Evolutionary conservation across 768 basidiomycete species (phyloP), one percentile per base, ranked within the genome.

Genomic region (Mycena olivaceomarginata): DNA sequence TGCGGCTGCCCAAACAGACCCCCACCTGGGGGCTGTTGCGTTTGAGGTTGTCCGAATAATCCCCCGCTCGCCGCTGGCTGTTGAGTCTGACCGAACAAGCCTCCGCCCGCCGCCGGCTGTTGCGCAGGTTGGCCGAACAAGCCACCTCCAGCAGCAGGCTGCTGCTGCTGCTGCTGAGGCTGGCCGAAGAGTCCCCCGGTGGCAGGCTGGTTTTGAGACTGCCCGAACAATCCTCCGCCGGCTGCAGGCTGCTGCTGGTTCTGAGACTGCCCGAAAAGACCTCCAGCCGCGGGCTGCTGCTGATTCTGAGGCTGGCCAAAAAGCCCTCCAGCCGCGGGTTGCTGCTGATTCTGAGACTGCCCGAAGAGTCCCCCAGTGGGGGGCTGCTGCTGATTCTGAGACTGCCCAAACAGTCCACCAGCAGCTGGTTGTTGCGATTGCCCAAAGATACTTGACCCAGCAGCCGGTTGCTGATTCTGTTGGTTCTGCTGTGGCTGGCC

Each of bases 321-420:
- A 39, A 88, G 67, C 85, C 51, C 85, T 78, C 82, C 82, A 8
- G 83, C 48, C n/a, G 82, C 80, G 75, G 84, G 85, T 72, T 85
- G 85, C 46, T 82, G 56, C 5, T 57, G 16, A 8, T 53, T 82
- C 46, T 77, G 78, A 72, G 84, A 72, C 67, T 85, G 84, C 57
- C 87, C 88, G 81, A 89, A 88, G 12, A 85, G 63, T 13, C 53
- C 78, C n/a, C 74, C 78, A 57, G 75, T 62, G 46, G 80, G 67
- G 77, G 84, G 83, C 67, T 57, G 72, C n/a, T 78, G 72, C 64
- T 79, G 31, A 31, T 31, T 31, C 31, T 31, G 69, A 18, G 80
- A 72, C 40, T 82, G 81, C 22, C 89, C 86, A 77, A 90, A 90
- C 39, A 88, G 67, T 85, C 51, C 85, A 79, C 82, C 82, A 8